Base-by-base conservation (phyloP, 257 asterid species). In the Gentiana dahurica region DNA sequence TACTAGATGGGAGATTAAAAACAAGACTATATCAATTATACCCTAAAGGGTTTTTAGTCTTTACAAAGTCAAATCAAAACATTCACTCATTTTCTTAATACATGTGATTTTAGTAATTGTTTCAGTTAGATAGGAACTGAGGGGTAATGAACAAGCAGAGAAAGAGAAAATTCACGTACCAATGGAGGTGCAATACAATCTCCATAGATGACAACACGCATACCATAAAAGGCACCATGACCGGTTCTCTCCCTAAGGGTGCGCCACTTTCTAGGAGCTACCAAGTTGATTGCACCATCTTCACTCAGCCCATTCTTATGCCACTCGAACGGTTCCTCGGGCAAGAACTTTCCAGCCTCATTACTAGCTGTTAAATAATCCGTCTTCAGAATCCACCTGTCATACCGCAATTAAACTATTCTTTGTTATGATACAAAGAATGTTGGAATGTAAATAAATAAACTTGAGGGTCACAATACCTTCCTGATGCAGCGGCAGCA, bases 401-500 rank as follows among this genome's bases (percentile, higher is more conserved):
- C 73, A 68, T 59, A 66, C 24, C 59, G 67, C 53, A 57, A 51
- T 32, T 0, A 54, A 54, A 43, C 36, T 15, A 36, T 1, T 3
- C 10, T 12, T 24, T 10, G 5, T 15, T 4, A 35, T 36, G 34
- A 37, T 12, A 10, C 6, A 34, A 15, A 48, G 63, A 8, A 45
- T 55, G 12, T 32, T 36, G 4, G 8, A 2, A 12, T 24, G 24
- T 37, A 34, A 36, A 12, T 41, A 3, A 7, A 41, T 41, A 5
- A 5, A 10, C 2, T 41, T 41, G 10, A 41, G 9, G 9, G 9
- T 41, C 46, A 41, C 11, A 41, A 62, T 75, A 87, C 98, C 97
- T 81, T 80, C 98, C 98, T 48, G 98, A 85, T 45, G 98, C 95
- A 13, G 91, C 97, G 65, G 97, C 97, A 35, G 97, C 98, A 36